Evolutionary conservation across 352 stramenopile species (phyloP).

Genomic region (Pythium guiyangense): DNA sequence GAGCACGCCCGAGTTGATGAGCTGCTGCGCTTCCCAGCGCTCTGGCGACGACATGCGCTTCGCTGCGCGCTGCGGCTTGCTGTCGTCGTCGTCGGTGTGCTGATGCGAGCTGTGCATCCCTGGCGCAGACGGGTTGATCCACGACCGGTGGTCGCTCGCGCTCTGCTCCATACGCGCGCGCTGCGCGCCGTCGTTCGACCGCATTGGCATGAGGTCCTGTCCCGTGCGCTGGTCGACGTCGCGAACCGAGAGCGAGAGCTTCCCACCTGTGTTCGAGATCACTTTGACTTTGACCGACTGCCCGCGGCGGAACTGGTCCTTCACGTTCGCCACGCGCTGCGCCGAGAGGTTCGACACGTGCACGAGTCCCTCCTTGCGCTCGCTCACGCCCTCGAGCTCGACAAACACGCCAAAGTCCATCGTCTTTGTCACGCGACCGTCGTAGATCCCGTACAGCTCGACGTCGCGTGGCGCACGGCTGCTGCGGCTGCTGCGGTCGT

Average conservation of each 20-base stretch:
- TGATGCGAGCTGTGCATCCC: slow-evolving; percentile 65
- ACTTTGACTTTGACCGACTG: slow-evolving; percentile 97
- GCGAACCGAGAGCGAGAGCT: slow-evolving; percentile 95
- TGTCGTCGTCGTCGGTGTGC: slow-evolving; percentile 55
- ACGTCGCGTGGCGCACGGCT: slow-evolving; percentile 25
- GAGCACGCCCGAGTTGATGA: slow-evolving; percentile 98
- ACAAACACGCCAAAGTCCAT: slow-evolving; percentile 98
- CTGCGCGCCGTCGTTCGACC: slow-evolving; percentile 61
- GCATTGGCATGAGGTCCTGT: slow-evolving; percentile 92
- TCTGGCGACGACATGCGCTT: slow-evolving; percentile 95
- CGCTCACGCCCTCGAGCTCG: slow-evolving; percentile 71
- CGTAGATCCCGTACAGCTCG: slow-evolving; percentile 95
- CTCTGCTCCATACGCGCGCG: slow-evolving; percentile 44
- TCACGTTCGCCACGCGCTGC: slow-evolving; percentile 82
- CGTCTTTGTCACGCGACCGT: slow-evolving; percentile 91
- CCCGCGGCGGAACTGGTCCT: slow-evolving; percentile 82
- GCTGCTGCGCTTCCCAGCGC: slow-evolving; percentile 96
- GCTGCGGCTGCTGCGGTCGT: not conserved
- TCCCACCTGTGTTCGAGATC: slow-evolving; percentile 88
- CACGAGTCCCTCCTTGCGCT: slow-evolving; percentile 89
- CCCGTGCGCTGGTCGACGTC: slow-evolving; percentile 97
- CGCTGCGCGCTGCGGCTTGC: slow-evolving; percentile 57
- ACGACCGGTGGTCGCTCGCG: slow-evolving; percentile 56
- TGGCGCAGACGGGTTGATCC: slow-evolving; percentile 83
- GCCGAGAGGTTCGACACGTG: slow-evolving; percentile 93